A percentile compares a stretch with the other conserved stretches of the same genome.
Conservation (phyloP, 352 stramenopile genomes). For the Phytophthora colocasiae region DNA sequence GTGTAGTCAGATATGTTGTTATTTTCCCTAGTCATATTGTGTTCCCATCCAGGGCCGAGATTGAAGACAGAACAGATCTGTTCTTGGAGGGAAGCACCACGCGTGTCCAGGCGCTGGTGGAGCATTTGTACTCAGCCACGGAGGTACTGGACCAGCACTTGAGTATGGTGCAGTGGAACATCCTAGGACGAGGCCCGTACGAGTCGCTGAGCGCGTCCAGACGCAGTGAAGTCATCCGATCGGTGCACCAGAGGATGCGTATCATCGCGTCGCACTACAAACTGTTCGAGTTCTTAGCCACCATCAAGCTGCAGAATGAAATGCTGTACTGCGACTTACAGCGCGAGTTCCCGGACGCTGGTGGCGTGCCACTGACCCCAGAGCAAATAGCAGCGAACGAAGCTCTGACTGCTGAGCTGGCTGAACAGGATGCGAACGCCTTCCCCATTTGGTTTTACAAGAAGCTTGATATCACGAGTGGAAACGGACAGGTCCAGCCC, state of each 20-base stretch:
- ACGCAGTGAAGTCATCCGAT: constrained; percentile 71
- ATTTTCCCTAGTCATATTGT: constrained; percentile 81
- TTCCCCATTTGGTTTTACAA: constrained; percentile 89
- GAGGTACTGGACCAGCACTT: constrained; percentile 85
- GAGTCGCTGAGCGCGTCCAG: constrained; percentile 70
- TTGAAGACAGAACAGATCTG: constrained; percentile 77
- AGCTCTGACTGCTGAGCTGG: constrained; percentile 48
- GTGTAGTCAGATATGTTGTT: constrained; percentile 75
- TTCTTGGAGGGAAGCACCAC: constrained; percentile 80
- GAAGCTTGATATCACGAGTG: constrained; percentile 57
- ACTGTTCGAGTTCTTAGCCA: constrained; percentile 85
- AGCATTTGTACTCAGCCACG: constrained; percentile 86
- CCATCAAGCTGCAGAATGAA: constrained; percentile 86
- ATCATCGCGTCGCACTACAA: constrained; percentile 82
- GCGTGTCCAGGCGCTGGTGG: constrained; percentile 74
- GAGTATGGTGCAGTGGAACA: constrained; percentile 91
- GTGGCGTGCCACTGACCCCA: constrained; percentile 53
- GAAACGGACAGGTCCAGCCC: constrained; percentile 40
- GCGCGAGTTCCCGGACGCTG: constrained; percentile 53
- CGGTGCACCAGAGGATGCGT: constrained; percentile 74
- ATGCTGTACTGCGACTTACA: constrained; percentile 81
- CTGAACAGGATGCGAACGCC: constrained; percentile 58
- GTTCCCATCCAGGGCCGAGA: constrained; percentile 81
- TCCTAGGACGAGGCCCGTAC: constrained; percentile 79
- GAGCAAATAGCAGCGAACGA: constrained; percentile 54